These are phyloP conservation scores for Symmetrospora coprosmae DNA, from an alignment of 768 basidiomycete species.

Conservation along the genomic window DNA sequence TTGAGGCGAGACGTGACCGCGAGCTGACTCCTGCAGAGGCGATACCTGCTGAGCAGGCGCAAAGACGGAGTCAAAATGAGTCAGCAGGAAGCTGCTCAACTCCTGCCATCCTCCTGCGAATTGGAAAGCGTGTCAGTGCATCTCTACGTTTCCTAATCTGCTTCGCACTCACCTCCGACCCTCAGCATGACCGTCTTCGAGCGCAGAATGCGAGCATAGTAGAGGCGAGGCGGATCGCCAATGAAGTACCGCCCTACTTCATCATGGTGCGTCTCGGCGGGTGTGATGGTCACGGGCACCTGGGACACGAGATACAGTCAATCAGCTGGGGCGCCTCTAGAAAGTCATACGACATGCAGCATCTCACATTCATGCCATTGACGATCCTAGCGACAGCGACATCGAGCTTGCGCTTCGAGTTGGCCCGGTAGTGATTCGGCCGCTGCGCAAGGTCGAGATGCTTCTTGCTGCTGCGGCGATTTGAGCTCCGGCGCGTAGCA, in stretches of 20 bases:
- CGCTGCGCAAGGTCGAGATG: too few relatives aligned
- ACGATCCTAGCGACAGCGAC: constrained; percentile 84
- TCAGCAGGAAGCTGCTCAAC: constrained; percentile 37
- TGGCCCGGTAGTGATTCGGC: constrained; percentile 59
- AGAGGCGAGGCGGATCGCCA: constrained; percentile 69
- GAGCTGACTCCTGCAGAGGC: too few relatives aligned
- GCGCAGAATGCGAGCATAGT: constrained; percentile 60
- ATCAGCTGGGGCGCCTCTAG: too few relatives aligned
- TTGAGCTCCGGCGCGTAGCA: too few relatives aligned
- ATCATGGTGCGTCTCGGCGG: constrained; percentile 29
- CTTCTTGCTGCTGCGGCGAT: too few relatives aligned
- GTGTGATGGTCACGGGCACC: constrained; percentile 34
- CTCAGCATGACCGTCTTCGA: constrained; percentile 24
- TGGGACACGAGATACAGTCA: constrained; percentile 2
- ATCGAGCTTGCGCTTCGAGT: constrained; percentile 82
- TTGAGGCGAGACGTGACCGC: too few relatives aligned
- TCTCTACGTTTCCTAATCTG: constrained; percentile 60
- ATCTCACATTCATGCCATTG: constrained; percentile 60
- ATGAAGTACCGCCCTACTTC: constrained; percentile 88
- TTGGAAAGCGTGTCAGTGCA: constrained; percentile 89
- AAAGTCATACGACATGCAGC: too few relatives aligned
- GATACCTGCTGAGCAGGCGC: background rate
- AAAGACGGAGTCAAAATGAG: constrained; percentile 5
- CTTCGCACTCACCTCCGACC: constrained; percentile 11
- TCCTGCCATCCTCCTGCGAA: constrained; percentile 92